phyloP scores from a whole-genome alignment of 352 stramenopile species.

The Pelagophyceae sp. region DNA sequence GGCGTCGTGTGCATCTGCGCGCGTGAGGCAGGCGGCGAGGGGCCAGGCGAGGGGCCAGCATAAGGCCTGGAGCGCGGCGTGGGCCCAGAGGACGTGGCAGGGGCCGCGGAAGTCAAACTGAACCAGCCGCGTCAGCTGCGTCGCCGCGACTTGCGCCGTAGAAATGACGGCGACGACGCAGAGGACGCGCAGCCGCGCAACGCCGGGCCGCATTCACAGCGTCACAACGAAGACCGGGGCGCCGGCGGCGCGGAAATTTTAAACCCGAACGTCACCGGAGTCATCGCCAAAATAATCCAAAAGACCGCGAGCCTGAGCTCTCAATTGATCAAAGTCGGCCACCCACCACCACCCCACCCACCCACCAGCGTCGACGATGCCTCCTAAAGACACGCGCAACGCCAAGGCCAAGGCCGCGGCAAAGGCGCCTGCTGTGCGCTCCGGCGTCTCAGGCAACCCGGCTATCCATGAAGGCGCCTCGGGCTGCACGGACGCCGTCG shows the following conservation, averaged over 20 bases:
- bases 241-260: no score
- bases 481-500: not conserved
- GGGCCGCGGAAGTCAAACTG: not conserved
- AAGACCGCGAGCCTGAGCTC: no score
- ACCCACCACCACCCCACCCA: no score
- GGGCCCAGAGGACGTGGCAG: not conserved
- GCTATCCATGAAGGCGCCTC: not conserved
- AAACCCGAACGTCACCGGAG: no score
- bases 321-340: no score
- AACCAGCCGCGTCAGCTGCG: not conserved
- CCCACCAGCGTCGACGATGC: no score
- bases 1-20: not conserved
- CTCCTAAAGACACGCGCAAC: not conserved
- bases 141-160: not conserved
- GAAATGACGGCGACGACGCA: conserved; percentile 2
- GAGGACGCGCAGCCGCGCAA: not conserved
- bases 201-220: no score
- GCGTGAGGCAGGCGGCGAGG: not conserved
- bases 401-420: not conserved
- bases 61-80: not conserved
- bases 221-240: no score
- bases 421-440: not conserved
- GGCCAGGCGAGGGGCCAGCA: not conserved
- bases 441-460: not conserved
- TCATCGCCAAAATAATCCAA: no score